A percentile compares a stretch with the other conserved stretches of the same genome.
These are phyloP conservation scores for Moesziomyces sp. DNA, from an alignment of 1,284 basidiomycete species.

Conservation along the genomic window DNA sequence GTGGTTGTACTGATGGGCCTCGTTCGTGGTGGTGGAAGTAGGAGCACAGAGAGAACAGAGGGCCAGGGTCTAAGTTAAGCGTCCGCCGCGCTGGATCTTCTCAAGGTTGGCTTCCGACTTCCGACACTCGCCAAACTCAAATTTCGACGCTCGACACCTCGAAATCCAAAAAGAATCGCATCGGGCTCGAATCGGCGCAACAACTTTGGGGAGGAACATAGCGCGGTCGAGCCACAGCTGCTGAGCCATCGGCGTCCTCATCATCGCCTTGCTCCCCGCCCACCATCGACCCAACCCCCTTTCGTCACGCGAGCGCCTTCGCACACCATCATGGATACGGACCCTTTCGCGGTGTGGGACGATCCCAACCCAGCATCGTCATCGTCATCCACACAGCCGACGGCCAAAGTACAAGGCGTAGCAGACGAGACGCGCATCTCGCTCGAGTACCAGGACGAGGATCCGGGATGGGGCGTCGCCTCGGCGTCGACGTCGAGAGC, in stretches of 20 bases:
- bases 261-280: neutral
- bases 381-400: neutral
- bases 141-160: no score
- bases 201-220: neutral
- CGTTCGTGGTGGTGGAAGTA: no score
- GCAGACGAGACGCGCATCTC: constrained; percentile 13
- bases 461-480: constrained; percentile 37
- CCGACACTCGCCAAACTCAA: no score
- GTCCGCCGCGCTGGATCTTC: no score
- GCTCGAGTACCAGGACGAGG: constrained; percentile 31
- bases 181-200: no score
- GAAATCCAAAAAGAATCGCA: no score
- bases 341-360: constrained; percentile 49
- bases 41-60: no score
- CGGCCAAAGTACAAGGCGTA: neutral
- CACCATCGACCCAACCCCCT: neutral
- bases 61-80: no score
- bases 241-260: neutral
- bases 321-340: constrained; percentile 25
- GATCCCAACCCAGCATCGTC: constrained; percentile 18
- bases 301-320: neutral
- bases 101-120: no score
- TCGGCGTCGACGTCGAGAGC: constrained; percentile 24
- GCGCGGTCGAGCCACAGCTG: neutral
- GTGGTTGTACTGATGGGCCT: no score